A percentile compares a stretch with the other conserved stretches of the same genome.
Conservation (phyloP, 2,329 filamentous ascomycete species). For the Hypoxylon sp. region DNA sequence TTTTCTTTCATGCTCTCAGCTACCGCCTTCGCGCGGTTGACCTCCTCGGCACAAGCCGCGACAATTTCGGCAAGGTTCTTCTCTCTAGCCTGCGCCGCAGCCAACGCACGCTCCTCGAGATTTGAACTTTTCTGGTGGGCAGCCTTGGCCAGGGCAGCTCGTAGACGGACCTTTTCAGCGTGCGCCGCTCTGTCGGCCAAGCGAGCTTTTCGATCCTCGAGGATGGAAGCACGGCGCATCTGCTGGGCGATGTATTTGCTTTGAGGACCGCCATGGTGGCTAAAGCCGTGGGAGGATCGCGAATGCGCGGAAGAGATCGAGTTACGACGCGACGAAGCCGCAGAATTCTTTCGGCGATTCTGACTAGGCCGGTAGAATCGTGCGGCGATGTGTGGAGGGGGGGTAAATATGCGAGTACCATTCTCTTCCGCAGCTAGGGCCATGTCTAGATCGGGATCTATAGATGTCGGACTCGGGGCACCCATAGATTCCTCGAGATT, state of each 20-base stretch:
- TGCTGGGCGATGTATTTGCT: conserved; percentile 84
- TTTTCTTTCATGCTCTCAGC: conserved; percentile 85
- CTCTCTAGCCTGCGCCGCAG: conserved; percentile 81
- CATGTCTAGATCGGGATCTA: conserved; percentile 50
- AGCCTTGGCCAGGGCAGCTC: conserved; percentile 79
- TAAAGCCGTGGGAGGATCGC: conserved; percentile 72
- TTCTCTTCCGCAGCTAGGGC: conserved; percentile 51
- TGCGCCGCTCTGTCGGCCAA: conserved; percentile 84
- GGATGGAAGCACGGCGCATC: conserved; percentile 81
- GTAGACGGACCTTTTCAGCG: conserved; percentile 83
- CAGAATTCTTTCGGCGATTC: conserved; percentile 78
- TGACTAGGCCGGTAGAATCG: conserved; percentile 78
- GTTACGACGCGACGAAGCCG: conserved; percentile 82
- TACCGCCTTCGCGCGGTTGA: conserved; percentile 84
- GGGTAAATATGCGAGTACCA: conserved; percentile 63
- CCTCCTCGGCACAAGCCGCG: conserved; percentile 83
- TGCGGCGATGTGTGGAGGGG: conserved; percentile 81
- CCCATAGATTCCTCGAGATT: conserved; percentile 54
- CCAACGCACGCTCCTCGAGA: conserved; percentile 80
- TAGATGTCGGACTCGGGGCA: conserved; percentile 45
- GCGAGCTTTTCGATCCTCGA: conserved; percentile 82
- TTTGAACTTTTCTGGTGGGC: conserved; percentile 71
- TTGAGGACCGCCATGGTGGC: conserved; percentile 68
- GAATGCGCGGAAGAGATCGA: conserved; percentile 82
- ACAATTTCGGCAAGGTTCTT: conserved; percentile 86